These are phyloP conservation scores for Phytophthora megakarya DNA, from an alignment of 352 stramenopile genomes.

Conservation along the genomic window DNA sequence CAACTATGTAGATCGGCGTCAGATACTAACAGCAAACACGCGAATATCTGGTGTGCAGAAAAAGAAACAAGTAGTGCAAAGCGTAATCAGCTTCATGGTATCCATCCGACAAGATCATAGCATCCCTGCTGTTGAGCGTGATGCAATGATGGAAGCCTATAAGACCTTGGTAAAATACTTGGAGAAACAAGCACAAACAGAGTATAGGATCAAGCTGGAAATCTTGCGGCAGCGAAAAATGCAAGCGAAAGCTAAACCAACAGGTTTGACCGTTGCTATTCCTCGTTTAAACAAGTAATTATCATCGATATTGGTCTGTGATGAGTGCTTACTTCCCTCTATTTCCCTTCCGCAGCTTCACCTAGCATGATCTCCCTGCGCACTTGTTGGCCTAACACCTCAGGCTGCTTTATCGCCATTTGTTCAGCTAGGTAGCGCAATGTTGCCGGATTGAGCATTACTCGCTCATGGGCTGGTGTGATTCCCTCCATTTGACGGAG, in stretches of 20 bases:
- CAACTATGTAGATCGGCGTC: not conserved
- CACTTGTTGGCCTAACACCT: constrained; percentile 19
- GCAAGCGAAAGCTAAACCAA: constrained; percentile 24
- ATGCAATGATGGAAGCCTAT: constrained; percentile 12
- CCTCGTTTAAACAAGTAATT: constrained; percentile 1
- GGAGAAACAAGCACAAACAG: constrained; percentile 43
- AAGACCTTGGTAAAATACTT: constrained; percentile 54
- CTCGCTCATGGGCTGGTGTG: constrained; percentile 33
- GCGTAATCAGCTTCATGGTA: constrained; percentile 25
- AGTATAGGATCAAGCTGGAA: constrained; percentile 63
- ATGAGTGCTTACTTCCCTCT: no score
- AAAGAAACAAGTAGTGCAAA: constrained; percentile 61
- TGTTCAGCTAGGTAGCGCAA: constrained; percentile 59
- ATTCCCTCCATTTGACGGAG: constrained; percentile 44
- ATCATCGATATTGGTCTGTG: not conserved
- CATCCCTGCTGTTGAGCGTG: constrained; percentile 6
- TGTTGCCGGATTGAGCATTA: constrained; percentile 60
- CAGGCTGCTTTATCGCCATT: constrained; percentile 52
- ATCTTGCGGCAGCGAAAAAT: constrained; percentile 36
- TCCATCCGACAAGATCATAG: constrained; percentile 20
- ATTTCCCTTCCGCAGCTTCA: constrained; percentile 48
- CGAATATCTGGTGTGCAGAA: constrained; percentile 38
- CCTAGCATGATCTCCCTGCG: constrained; percentile 47
- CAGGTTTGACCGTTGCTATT: not conserved
- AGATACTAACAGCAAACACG: not conserved